Percentiles rank a stretch among this genome's conserved stretches.
phyloP scores from a whole-genome alignment of 352 stramenopile species.

The Phytophthora pisi region DNA sequence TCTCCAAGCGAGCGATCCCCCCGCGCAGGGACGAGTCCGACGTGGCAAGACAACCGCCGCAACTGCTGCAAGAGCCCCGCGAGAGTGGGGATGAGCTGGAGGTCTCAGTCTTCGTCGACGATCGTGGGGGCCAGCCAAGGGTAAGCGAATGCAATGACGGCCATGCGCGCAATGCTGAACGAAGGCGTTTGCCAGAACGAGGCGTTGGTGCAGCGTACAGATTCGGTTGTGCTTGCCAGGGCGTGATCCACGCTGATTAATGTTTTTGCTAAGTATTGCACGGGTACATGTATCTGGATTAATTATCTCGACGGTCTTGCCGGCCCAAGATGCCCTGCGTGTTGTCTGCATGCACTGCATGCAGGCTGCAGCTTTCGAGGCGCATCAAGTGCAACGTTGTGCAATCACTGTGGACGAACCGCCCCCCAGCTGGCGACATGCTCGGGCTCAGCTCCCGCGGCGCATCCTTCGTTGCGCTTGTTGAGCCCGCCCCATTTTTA shows the following conservation, averaged over 20 bases:
- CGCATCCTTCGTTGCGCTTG: constrained; percentile 7
- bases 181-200: not conserved
- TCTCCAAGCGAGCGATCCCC: not conserved
- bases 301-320: not conserved
- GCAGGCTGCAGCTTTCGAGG: constrained; percentile 2
- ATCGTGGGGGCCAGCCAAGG: constrained; percentile 5
- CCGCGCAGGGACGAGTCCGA: constrained; percentile 7
- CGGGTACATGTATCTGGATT: not conserved
- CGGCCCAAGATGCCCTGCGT: not conserved
- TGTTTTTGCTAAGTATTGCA: not conserved
- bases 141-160: constrained; percentile 4
- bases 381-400: constrained; percentile 21
- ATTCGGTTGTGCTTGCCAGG: not conserved
- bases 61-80: constrained; percentile 8
- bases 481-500: not conserved
- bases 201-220: not conserved
- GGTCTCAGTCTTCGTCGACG: constrained; percentile 11
- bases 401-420: constrained; percentile 34
- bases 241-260: not conserved
- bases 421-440: constrained; percentile 1
- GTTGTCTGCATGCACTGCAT: constrained; percentile 1
- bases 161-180: not conserved
- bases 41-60: constrained; percentile 13
- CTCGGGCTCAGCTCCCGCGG: not conserved
- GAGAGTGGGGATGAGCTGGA: constrained; percentile 21